Evolutionary conservation across 2,329 filamentous ascomycete species (phyloP), one percentile per base, ranked within the genome.

Genomic region (Mariannaea sp.): DNA sequence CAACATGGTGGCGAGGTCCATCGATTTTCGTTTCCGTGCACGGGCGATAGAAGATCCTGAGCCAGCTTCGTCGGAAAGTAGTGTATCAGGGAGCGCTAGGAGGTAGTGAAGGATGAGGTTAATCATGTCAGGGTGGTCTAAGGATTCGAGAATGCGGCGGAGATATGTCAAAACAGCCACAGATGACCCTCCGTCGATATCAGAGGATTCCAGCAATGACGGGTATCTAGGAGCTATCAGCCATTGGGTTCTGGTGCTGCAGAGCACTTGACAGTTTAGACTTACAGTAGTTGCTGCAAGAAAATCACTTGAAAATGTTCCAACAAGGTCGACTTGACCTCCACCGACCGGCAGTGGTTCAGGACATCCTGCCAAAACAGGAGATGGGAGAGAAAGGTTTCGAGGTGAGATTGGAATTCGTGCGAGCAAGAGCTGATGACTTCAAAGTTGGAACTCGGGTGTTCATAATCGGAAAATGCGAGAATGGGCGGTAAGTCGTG

Each of bases 261-360:
- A n/a, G n/a, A n/a, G n/a, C n/a, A n/a, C n/a, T n/a, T n/a, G n/a
- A n/a, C n/a, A n/a, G n/a, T n/a, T n/a, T n/a, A n/a, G n/a, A 75
- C 87, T 68, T 74, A 97, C 84, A 99, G 76, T 65, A 99, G 77
- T 71, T 99, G 94, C 71, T 97, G 91, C 46, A 99, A 77, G 70
- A 99, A 99, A 27, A 99, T 85, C 62, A 97, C 89, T 70, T 97
- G 92, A 68, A 99, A 99, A 73, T 99, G 94, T 70, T 99, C 94
- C 26, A 99, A 80, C 44, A 99, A 77, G 1, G 92, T 97, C 61
- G 90, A 90, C 70, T 93, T 94, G 62, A 99, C 91, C 68, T 97
- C 93, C 1, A 86, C 80, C 3, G 93, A 97, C 65, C 87, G 86
- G 75, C 94, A 99, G 72, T 97, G 93, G 70, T 97, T 94, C 56